Conservation (phyloP, 2,329 filamentous ascomycete species). For the Cercospora nicotianae region DNA sequence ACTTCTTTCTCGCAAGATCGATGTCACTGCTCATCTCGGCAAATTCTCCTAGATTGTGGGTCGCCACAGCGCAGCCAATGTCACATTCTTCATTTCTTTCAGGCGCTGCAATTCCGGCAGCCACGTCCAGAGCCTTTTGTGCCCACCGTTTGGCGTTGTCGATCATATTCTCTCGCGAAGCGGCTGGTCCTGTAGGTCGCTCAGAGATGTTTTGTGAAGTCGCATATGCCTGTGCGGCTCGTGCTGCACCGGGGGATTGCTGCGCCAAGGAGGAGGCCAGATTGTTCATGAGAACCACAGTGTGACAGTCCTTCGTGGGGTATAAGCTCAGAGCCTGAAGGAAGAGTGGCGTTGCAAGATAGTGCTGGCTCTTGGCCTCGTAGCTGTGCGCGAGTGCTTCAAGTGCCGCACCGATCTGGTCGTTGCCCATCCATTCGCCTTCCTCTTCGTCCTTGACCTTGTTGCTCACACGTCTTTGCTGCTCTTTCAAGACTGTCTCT, state of each 20-base stretch:
- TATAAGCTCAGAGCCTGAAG: constrained; percentile 77
- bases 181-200: constrained; percentile 49
- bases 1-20: constrained; percentile 65
- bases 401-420: constrained; percentile 71
- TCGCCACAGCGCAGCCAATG: constrained; percentile 74
- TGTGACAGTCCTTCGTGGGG: constrained; percentile 67
- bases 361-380: constrained; percentile 69
- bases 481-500: constrained; percentile 74
- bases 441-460: constrained; percentile 62
- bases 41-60: constrained; percentile 85
- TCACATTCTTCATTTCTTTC: constrained; percentile 77
- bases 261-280: constrained; percentile 72
- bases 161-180: constrained; percentile 57
- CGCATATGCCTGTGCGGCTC: constrained; percentile 35
- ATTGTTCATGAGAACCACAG: constrained; percentile 84
- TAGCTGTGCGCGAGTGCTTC: constrained; percentile 81
- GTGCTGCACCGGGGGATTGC: constrained; percentile 49
- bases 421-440: constrained; percentile 67
- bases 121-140: constrained; percentile 69
- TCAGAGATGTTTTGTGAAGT: constrained; percentile 40
- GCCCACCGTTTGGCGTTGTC: constrained; percentile 76
- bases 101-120: constrained; percentile 64
- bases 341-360: constrained; percentile 81
- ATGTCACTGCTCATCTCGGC: constrained; percentile 70
- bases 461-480: constrained; percentile 59